phyloP scores from a whole-genome alignment of 2,329 filamentous ascomycete species.

The Kalaharituber pfeilii region DNA sequence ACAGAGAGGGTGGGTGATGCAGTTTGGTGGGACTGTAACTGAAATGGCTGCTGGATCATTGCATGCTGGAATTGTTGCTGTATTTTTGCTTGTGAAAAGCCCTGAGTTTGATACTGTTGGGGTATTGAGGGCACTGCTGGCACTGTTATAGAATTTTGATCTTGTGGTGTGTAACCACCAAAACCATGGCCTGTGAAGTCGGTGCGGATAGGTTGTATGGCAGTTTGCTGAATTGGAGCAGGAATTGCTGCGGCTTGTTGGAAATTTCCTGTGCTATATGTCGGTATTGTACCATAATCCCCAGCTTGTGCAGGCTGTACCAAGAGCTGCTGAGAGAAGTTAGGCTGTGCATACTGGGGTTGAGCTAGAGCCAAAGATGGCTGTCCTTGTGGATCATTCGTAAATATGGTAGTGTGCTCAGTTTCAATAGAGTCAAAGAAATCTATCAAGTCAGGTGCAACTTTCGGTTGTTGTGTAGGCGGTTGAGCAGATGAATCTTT shows the following conservation, averaged over 20 bases:
- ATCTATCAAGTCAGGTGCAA: conserved; percentile 65
- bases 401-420: conserved; percentile 55
- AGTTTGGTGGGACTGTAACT: conserved; percentile 14
- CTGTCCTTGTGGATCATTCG: conserved; percentile 27
- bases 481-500: conserved; percentile 30
- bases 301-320: conserved; percentile 18
- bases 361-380: conserved; percentile 13
- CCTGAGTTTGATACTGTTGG: conserved; percentile 32
- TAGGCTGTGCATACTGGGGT: conserved; percentile 24
- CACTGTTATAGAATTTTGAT: conserved; percentile 42
- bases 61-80: conserved; percentile 8
- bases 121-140: conserved; percentile 39
- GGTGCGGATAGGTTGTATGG: conserved; percentile 36
- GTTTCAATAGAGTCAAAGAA: conserved; percentile 90
- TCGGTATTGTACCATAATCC: conserved; percentile 21
- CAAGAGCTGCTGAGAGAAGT: conserved; percentile 19
- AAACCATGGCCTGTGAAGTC: conserved; percentile 62
- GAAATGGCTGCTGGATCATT: conserved; percentile 2
- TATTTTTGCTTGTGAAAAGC: conserved; percentile 10
- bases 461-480: conserved; percentile 39
- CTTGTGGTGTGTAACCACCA: conserved; percentile 58
- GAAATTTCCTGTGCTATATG: conserved; percentile 13
- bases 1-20: conserved; percentile 27
- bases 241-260: conserved; percentile 13
- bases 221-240: conserved; percentile 26